Evolutionary conservation across 2,329 filamentous ascomycete species (phyloP).

Genomic region (Apiospora sp.): DNA sequence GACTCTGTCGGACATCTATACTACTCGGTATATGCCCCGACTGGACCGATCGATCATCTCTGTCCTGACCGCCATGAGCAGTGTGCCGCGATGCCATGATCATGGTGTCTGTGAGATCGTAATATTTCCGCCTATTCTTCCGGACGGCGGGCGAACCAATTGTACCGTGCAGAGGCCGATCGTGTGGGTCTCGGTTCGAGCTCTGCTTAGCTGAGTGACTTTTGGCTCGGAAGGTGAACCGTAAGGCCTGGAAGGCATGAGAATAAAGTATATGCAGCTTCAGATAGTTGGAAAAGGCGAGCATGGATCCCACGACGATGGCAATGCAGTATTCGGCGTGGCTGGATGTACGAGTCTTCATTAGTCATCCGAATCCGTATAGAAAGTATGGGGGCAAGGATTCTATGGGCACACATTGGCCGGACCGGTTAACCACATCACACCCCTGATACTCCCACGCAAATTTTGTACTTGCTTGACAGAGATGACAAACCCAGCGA

Average conservation of each 20-base stretch:
- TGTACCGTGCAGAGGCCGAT: not conserved
- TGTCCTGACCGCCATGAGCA: not conserved
- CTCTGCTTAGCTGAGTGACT: not conserved
- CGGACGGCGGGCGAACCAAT: not conserved
- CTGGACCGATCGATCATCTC: not conserved
- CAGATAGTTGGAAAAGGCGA: conserved; percentile 2
- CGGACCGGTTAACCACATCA: not conserved
- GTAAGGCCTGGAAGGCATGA: not conserved
- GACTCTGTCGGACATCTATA: not conserved
- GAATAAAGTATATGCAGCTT: conserved; percentile 8
- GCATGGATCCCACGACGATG: conserved; percentile 22
- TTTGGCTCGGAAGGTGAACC: not conserved
- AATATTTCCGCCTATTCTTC: not conserved
- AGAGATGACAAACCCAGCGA: not conserved
- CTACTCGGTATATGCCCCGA: not conserved
- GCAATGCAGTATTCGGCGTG: not conserved
- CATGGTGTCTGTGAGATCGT: not conserved
- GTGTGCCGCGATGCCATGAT: not conserved
- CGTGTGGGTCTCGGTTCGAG: too few species aligned
- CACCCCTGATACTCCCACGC: not conserved
- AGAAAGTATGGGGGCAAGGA: too few species aligned
- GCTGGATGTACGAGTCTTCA: not conserved
- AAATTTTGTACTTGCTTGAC: not conserved
- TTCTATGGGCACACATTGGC: too few species aligned
- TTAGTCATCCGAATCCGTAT: too few species aligned